A percentile compares a stretch with the other conserved stretches of the same genome.
These are phyloP conservation scores for Coprinellus aureogranulatus DNA, from an alignment of 768 basidiomycete genomes.

Conservation along the genomic window DNA sequence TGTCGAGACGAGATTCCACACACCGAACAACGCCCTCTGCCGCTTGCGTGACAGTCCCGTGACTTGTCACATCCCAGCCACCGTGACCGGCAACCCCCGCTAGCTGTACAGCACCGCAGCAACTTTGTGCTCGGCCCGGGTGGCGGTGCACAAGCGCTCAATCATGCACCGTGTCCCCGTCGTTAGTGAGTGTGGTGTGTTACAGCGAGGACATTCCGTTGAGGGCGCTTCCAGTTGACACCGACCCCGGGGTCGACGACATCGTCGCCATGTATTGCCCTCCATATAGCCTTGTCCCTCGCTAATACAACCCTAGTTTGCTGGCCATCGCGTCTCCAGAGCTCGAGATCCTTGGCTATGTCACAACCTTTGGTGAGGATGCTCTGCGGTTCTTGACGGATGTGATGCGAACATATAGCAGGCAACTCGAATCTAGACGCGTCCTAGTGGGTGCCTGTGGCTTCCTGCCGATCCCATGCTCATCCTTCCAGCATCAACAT, in stretches of 20 bases:
- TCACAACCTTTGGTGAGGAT: constrained; percentile 68
- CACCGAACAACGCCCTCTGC: neutral
- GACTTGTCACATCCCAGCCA: constrained; percentile 54
- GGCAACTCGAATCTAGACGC: constrained; percentile 71
- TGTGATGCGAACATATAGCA: constrained; percentile 23
- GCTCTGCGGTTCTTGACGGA: neutral
- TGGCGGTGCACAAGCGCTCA: neutral
- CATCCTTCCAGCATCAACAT: constrained; percentile 58
- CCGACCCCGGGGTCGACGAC: constrained; percentile 87
- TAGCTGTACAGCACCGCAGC: constrained; percentile 68
- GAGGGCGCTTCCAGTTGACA: constrained; percentile 55
- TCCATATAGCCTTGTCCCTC: neutral
- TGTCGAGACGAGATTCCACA: constrained; percentile 20
- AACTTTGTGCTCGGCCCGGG: constrained; percentile 38
- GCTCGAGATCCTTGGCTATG: constrained; percentile 72
- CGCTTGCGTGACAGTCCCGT: too few relatives aligned
- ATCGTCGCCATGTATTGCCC: constrained; percentile 61
- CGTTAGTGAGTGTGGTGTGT: constrained; percentile 52
- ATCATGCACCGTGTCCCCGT: constrained; percentile 44
- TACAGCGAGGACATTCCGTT: neutral
- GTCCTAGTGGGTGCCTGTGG: constrained; percentile 49
- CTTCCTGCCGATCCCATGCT: constrained; percentile 8
- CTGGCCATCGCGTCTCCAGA: constrained; percentile 82
- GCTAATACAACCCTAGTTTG: constrained; percentile 40
- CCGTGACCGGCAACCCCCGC: constrained; percentile 41